These are phyloP conservation scores for Sphagnum fallax DNA, from an alignment of 228 moss, liverwort and hornwort species.

Conservation along the genomic window DNA sequence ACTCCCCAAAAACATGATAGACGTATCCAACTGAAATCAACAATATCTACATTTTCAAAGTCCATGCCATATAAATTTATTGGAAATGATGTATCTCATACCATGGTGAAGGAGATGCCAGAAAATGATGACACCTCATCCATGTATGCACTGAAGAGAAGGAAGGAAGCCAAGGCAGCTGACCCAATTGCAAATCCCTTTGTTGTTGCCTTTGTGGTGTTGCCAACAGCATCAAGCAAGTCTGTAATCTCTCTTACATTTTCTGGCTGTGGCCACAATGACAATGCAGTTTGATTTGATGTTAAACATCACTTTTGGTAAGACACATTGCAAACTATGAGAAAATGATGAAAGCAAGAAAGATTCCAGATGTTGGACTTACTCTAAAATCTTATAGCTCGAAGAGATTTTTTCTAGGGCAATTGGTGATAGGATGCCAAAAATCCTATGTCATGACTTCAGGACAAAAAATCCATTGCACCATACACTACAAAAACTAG, in stretches of 20 bases:
- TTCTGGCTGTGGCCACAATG: constrained; percentile 58
- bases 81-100: constrained; percentile 10
- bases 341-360: neutral
- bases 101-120: constrained; percentile 75
- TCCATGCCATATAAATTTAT: no score
- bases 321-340: neutral
- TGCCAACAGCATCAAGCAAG: constrained; percentile 92
- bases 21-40: no score
- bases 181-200: constrained; percentile 98
- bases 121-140: constrained; percentile 97
- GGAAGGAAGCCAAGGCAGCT: constrained; percentile 91
- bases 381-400: no score
- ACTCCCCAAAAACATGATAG: no score
- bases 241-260: constrained; percentile 97
- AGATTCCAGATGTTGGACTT: neutral
- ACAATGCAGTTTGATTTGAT: neutral
- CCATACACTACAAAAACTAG: neutral
- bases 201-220: constrained; percentile 96
- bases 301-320: constrained; percentile 2
- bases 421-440: no score
- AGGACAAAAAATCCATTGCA: neutral
- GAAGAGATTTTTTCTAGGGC: no score
- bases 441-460: neutral
- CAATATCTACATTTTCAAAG: no score
- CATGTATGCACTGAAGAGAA: constrained; percentile 98